These are phyloP conservation scores for Pittosporum tobira DNA, from an alignment of 129 eudicot genomes.

Conservation along the genomic window DNA sequence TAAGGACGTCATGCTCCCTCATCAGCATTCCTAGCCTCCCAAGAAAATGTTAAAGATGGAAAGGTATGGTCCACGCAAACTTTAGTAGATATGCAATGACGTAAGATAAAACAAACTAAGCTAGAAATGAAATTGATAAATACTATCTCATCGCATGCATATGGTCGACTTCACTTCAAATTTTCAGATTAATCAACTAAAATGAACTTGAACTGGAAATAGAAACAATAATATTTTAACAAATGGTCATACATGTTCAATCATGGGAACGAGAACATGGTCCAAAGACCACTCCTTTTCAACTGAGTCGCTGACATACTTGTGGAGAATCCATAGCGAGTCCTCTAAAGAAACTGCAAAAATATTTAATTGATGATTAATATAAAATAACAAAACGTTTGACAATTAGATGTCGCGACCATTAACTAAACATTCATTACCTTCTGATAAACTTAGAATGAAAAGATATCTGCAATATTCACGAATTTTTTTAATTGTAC, in stretches of 20 bases:
- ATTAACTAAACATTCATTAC: too few species aligned
- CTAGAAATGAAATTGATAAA: too few species aligned
- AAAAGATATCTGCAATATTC: too few species aligned
- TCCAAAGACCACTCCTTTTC: conserved; percentile 50
- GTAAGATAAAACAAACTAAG: too few species aligned
- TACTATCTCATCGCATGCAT: too few species aligned
- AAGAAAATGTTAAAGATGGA: too few species aligned
- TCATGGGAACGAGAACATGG: conserved; percentile 65
- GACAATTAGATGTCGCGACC: too few species aligned
- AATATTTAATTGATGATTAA: neutral
- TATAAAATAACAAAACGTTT: neutral
- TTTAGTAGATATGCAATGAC: neutral
- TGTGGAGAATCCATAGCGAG: conserved; percentile 63
- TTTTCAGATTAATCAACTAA: neutral
- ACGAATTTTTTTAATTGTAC: too few species aligned
- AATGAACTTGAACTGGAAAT: neutral
- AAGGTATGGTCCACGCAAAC: neutral
- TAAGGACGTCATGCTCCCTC: too few species aligned
- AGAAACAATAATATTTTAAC: neutral
- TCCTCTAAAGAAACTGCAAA: conserved; percentile 65
- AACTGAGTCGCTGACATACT: conserved; percentile 64
- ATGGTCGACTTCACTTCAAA: neutral
- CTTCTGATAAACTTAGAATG: too few species aligned
- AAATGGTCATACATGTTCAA: conserved; percentile 50
- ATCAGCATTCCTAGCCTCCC: neutral